Base-by-base conservation (phyloP, 1,139 yeast species). In the Saccharomyces hybrid region DNA sequence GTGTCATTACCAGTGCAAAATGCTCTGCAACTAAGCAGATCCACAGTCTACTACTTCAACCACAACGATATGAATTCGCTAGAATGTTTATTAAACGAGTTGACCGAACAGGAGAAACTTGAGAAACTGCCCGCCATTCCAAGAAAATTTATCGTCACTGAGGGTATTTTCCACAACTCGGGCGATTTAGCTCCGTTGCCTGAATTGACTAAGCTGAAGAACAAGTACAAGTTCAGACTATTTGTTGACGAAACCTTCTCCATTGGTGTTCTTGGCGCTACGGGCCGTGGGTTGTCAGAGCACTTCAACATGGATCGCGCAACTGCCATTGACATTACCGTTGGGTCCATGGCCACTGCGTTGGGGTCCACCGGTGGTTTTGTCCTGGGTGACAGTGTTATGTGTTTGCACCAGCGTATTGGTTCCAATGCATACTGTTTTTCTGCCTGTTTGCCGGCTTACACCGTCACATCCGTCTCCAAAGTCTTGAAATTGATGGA, bases 331-430 rank as follows among this genome's bases (percentile, higher is more conserved):
- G 95, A 93, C 61, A 84, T 93, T 60, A 87, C 96, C 11, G 79
- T 89, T 57, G 97, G 97, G 30, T 84, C 96, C 2, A 74, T 93
- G 77, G 95, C 97, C 11, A 78, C 79, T 48, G 78, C 96, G 0
- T 78, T 91, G 62, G 95, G 91, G n/a, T 78, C 95, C 8, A 84
- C 95, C 48, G 99, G 99, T 59, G 99, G 97, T 0, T 93, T 89
- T 71, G 93, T 96, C 68, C 88, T 88, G 27, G 99, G 98, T 57
- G 86, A 82, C 47, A 73, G 75, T 46, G 85, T 86, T 56, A 88
- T 93, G 91, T 83, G 91, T 48, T 87, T 85, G 63, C 97, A 93
- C 72, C 99, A 95, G 77, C 83, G 95, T 68, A 86, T 91, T 65
- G 88, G 90, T 32, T 88, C 96, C 8, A 78, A 80, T 62, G 97